Base-by-base conservation (phyloP, 805 yeast genomes). In the Nakazawaea ernobii region DNA sequence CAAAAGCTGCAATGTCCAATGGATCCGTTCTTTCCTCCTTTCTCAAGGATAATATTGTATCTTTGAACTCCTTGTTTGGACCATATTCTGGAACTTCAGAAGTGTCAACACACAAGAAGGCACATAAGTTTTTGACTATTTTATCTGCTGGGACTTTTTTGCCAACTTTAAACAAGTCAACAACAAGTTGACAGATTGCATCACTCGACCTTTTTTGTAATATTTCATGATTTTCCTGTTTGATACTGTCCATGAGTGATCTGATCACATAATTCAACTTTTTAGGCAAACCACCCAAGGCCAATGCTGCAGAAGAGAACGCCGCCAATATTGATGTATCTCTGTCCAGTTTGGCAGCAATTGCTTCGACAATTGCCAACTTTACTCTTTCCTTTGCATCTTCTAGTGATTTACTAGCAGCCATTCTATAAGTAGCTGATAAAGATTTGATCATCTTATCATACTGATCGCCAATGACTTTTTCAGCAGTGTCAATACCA, bases 11-110 rank as follows among this genome's bases (percentile, higher is more conserved):
- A 49, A 77, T 72, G 52, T 82, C 90, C 13, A 75, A 74, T 6
- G 83, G 79, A 50, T 80, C 84, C 1, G 80, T 65, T 43, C 72
- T 72, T 53, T 87, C 95, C 55, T 89, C 97, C 56, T 87, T 88
- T 47, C 79, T 71, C 55, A 90, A 71, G 1, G 97, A 88, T 45
- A 91, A 66, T 10, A 92, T 84, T 11, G 68, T 68, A 39, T 77
- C 79, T 14, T 65, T 71, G 48, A 73, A 69, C 11, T 66, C 63
- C 35, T 77, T 75, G 55, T 86, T 86, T 39, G 85, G 82, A 13
- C 73, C 71, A 59, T 88, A 94, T 58, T 89, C 97, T 2, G 99
- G 99, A 30, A 92, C 97, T 60, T 91, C 97, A 3, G 94, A 79
- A 0, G 97, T 89, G 61, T 92, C 99, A 30, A 91, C 97, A 67